A percentile compares a stretch with the other conserved stretches of the same genome.
These are phyloP conservation scores for Leptographium procerum DNA, from an alignment of 2,329 filamentous ascomycete genomes.

Conservation along the genomic window DNA sequence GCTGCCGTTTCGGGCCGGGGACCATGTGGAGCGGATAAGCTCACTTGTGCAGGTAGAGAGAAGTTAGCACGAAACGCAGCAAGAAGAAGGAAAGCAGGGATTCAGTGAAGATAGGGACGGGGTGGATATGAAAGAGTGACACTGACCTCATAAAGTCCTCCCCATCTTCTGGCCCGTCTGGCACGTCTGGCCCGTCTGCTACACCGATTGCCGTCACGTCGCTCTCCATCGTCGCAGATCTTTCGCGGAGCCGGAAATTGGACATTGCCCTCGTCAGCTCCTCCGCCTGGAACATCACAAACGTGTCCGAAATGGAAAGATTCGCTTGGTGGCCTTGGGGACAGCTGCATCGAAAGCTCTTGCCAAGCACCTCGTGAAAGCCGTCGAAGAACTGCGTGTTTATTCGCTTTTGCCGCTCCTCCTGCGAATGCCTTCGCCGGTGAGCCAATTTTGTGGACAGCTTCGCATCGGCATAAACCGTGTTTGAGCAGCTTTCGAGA, in stretches of 20 bases:
- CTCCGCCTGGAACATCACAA: conserved; percentile 9
- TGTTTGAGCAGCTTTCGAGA: conserved; percentile 8
- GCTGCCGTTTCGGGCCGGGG: conserved; percentile 3
- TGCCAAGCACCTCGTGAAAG: conserved; percentile 10
- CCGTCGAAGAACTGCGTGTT: conserved; percentile 8
- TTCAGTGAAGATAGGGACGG: too few species aligned
- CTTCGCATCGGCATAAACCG: conserved; percentile 6
- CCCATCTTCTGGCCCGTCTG: conserved; percentile 1
- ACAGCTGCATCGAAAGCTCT: conserved; percentile 10
- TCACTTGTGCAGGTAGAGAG: conserved; percentile 1
- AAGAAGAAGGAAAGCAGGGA: background rate
- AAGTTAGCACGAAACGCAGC: background rate
- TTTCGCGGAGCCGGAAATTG: conserved; percentile 1
- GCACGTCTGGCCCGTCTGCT: too few species aligned
- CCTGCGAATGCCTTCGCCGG: conserved; percentile 1
- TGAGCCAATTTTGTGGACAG: background rate
- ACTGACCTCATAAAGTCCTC: conserved; percentile 6
- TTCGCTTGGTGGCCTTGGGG: conserved; percentile 9
- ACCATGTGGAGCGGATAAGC: conserved; percentile 8
- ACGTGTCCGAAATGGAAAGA: conserved; percentile 10
- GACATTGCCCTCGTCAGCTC: conserved; percentile 3
- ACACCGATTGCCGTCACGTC: conserved; percentile 4
- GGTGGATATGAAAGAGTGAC: too few species aligned
- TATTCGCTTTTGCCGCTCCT: conserved; percentile 3
- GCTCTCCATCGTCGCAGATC: conserved; percentile 6